Evolutionary conservation across 2,329 filamentous ascomycete genomes (phyloP), one percentile per base, ranked within the genome.

Genomic region (Harringtonia aguacate): DNA sequence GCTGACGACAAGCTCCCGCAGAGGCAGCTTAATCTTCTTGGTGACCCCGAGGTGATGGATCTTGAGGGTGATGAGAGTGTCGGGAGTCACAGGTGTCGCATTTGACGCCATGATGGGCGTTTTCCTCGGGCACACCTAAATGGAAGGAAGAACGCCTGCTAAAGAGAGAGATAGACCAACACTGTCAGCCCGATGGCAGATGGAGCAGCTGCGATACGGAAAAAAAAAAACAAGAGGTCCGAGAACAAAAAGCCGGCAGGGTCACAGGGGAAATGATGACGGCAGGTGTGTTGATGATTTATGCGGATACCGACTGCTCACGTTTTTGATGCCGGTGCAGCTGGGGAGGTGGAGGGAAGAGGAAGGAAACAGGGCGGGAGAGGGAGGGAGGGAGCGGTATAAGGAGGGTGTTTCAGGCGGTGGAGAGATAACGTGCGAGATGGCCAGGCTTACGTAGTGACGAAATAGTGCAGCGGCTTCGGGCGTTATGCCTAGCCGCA

Each of bases 1-100:
- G 51, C 69, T 70, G 40, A 84, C 78, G 50, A 78, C 79, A 45
- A 97, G 80, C 54, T 97, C 90, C 60, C 81, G 80, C 58, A 97
- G 75, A 45, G 87, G 84, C 52, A 97, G 75, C 75, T 94, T 95
- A 69, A 94, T 85, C 55, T 88, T 84, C 57, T 84, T 81, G 56
- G 81, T 84, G 56, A 67, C 69, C 47, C 86, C 86, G 58, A 88
- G 79, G 58, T 84, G 79, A 57, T 78, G 76, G 58, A 94, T 75
- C 71, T 97, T 97, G 67, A 95, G 70, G 52, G 84, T 87, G 64
- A 97, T 84, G 52, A 77, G 69, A 42, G 84, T 87, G 50, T 88
- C 84, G 45, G 78, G 75, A 42, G 43, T 43, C 58, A 54, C 41
- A 36, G 59, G 52, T 37, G 58, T 37, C 15, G 50, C 54, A 50